Conservation (phyloP, 805 yeast species). For the Yarrowia divulgata region DNA sequence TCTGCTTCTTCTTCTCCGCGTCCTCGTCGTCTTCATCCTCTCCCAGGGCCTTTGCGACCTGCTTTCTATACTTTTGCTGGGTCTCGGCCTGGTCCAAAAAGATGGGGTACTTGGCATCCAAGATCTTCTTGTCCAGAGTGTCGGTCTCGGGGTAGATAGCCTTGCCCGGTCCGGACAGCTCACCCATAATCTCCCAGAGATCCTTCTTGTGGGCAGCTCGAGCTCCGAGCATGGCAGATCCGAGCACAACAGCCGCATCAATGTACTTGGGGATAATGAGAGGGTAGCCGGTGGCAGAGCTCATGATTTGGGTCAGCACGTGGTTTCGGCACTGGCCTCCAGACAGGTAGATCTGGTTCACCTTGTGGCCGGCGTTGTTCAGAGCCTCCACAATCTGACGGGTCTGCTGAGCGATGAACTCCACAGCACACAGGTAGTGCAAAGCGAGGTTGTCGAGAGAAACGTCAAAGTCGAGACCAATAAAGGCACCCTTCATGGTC, state of each 20-base stretch:
- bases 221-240: constrained; percentile 94
- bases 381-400: constrained; percentile 90
- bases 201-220: constrained; percentile 68
- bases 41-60: constrained; percentile 53
- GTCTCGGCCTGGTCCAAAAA: constrained; percentile 86
- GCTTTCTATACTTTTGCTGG: constrained; percentile 76
- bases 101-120: constrained; percentile 80
- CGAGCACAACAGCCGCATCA: constrained; percentile 97
- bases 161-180: constrained; percentile 81
- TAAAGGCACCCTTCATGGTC: constrained; percentile 86
- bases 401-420: constrained; percentile 96
- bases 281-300: constrained; percentile 92
- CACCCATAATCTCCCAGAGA: constrained; percentile 87
- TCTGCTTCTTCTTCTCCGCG: constrained; percentile 9
- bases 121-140: constrained; percentile 71
- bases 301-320: constrained; percentile 83
- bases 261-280: constrained; percentile 92
- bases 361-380: constrained; percentile 78
- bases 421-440: constrained; percentile 91
- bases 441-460: constrained; percentile 85
- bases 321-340: constrained; percentile 98
- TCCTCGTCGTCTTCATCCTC: constrained; percentile 24
- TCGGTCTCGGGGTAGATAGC: constrained; percentile 72
- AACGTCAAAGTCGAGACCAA: constrained; percentile 91
- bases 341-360: constrained; percentile 81